Evolutionary conservation across 2,329 filamentous ascomycete genomes (phyloP).

Genomic region (Aspergillus sp.): DNA sequence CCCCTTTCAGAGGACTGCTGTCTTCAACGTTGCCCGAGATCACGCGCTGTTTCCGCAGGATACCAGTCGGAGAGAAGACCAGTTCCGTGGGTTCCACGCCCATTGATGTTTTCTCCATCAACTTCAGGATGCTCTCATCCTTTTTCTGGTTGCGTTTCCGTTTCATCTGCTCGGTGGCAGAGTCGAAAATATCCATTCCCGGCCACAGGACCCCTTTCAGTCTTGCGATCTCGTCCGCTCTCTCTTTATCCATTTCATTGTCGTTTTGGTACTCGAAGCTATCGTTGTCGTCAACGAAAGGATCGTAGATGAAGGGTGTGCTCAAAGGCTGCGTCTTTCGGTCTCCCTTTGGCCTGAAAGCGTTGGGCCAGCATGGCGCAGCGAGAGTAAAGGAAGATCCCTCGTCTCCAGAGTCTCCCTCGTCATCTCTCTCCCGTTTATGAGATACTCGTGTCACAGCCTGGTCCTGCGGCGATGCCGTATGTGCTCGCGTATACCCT

Average conservation of each 20-base stretch:
- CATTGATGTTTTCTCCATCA: slow-evolving; percentile 47
- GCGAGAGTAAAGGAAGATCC: slow-evolving; percentile 6
- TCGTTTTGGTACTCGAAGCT: slow-evolving; percentile 20
- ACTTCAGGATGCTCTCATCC: slow-evolving; percentile 44
- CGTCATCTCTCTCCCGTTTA: slow-evolving; percentile 20
- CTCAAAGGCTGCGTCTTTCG: background rate
- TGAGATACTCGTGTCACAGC: background rate
- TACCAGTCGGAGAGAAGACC: slow-evolving; percentile 47
- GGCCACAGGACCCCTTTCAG: slow-evolving; percentile 52
- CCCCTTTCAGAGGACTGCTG: slow-evolving; percentile 47
- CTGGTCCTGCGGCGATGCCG: slow-evolving; percentile 1
- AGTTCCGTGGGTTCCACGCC: slow-evolving; percentile 48
- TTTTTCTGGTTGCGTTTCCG: slow-evolving; percentile 54
- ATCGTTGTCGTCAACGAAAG: slow-evolving; percentile 20
- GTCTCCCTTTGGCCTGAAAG: background rate
- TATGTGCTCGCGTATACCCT: background rate
- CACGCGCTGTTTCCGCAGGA: slow-evolving; percentile 42
- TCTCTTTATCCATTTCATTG: slow-evolving; percentile 28
- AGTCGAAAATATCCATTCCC: slow-evolving; percentile 54
- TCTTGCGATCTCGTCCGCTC: slow-evolving; percentile 39
- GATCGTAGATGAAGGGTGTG: slow-evolving; percentile 17
- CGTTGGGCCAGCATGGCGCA: slow-evolving; percentile 14
- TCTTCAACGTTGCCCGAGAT: slow-evolving; percentile 52
- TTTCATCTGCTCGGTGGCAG: slow-evolving; percentile 50
- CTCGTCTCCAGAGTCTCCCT: slow-evolving; percentile 17